Percentiles rank a stretch among this genome's conserved stretches.
Evolutionary conservation across 305 asterid genomes (phyloP).

Genomic region (Ilex paraguariensis): DNA sequence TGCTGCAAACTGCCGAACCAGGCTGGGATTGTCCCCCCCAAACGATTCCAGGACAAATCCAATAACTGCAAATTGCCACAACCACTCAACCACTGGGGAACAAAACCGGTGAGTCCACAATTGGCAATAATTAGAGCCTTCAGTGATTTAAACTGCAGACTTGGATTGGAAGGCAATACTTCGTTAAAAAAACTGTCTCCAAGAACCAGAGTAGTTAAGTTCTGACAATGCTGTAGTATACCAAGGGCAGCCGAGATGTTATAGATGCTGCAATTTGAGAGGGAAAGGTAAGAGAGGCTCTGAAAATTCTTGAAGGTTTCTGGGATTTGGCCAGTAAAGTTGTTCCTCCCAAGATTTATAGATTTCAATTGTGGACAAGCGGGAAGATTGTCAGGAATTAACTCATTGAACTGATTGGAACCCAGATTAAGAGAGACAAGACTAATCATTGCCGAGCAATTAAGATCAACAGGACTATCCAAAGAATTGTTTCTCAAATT

Average conservation of each 20-base stretch:
- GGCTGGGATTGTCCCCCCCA: conserved; percentile 53
- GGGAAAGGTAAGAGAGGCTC: too few relatives aligned
- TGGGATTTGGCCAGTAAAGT: too few relatives aligned
- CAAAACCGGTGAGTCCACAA: conserved; percentile 58
- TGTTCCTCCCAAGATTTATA: too few relatives aligned
- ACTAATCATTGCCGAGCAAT: conserved; percentile 64
- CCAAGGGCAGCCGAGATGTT: too few relatives aligned
- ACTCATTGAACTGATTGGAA: conserved; percentile 51
- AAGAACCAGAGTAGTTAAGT: too few relatives aligned
- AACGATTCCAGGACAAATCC: conserved; percentile 69
- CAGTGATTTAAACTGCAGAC: conserved; percentile 40
- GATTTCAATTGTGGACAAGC: conserved; percentile 37
- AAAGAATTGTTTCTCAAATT: conserved; percentile 68
- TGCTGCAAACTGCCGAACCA: conserved; percentile 54
- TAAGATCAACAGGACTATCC: conserved; percentile 43
- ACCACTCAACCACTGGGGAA: conserved; percentile 61
- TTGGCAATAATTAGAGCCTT: conserved; percentile 56
- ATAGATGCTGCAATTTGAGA: too few relatives aligned
- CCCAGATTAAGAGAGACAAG: conserved; percentile 67
- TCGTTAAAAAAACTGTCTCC: conserved; percentile 53
- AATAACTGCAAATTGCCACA: conserved; percentile 44
- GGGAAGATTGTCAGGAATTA: conserved; percentile 59
- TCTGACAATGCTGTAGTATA: too few relatives aligned
- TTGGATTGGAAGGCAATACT: conserved; percentile 39
- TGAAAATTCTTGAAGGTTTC: too few relatives aligned